A percentile compares a stretch with the other conserved stretches of the same genome.
Evolutionary conservation across 2,329 filamentous ascomycete genomes (phyloP).

Genomic region (Ophiosphaerella narmari): DNA sequence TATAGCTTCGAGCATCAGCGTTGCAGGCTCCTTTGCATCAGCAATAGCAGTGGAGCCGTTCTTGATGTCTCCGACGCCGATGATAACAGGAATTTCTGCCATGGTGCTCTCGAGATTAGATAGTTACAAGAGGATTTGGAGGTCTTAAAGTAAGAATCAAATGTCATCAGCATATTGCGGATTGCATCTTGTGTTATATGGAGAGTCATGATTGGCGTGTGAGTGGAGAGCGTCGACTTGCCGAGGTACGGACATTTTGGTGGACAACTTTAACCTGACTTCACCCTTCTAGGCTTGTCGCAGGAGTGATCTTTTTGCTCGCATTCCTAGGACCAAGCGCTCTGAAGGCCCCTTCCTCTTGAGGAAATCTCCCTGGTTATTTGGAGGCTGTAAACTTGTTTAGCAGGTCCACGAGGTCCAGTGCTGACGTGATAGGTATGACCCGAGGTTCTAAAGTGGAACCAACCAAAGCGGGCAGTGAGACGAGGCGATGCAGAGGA

Average conservation of each 20-base stretch:
- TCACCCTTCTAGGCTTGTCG: no score
- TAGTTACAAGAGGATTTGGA: background rate
- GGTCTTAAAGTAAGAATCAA: background rate
- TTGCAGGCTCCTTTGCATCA: slow-evolving; percentile 63
- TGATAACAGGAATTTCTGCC: slow-evolving; percentile 56
- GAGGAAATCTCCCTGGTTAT: no score
- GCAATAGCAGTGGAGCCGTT: slow-evolving; percentile 59
- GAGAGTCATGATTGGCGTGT: slow-evolving; percentile 13
- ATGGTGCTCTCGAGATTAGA: background rate
- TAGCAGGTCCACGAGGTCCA: no score
- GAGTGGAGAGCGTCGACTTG: slow-evolving; percentile 2
- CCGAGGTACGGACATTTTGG: slow-evolving; percentile 6
- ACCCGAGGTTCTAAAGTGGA: no score
- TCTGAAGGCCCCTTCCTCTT: no score
- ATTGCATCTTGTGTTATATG: background rate
- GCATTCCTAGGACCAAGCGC: no score
- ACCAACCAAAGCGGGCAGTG: no score
- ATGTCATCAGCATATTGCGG: background rate
- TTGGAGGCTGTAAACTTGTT: no score
- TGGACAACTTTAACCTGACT: no score
- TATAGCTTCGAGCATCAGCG: slow-evolving; percentile 64
- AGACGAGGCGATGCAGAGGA: no score
- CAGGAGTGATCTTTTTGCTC: no score
- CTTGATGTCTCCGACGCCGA: slow-evolving; percentile 66
- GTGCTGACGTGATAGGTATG: no score